Conservation (phyloP, 768 basidiomycete species). For the Rubroboletus pulcherrimus region DNA sequence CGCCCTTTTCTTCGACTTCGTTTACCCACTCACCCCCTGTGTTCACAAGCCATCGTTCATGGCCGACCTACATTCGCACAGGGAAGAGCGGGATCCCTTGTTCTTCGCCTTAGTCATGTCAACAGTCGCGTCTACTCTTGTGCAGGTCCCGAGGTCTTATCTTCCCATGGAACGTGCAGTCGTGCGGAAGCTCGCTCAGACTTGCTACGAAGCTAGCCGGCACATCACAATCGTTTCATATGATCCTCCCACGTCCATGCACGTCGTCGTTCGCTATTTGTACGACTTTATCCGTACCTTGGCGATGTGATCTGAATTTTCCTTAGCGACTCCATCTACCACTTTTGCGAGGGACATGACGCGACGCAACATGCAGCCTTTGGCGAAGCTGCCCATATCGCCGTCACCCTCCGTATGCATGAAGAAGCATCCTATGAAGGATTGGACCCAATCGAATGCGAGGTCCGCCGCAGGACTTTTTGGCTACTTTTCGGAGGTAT, state of each 20-base stretch:
- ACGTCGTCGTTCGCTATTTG: slow-evolving; percentile 88
- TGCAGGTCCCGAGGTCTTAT: slow-evolving; percentile 85
- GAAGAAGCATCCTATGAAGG: slow-evolving; percentile 81
- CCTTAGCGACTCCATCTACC: slow-evolving; percentile 74
- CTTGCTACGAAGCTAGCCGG: slow-evolving; percentile 77
- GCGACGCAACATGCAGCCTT: slow-evolving; percentile 86
- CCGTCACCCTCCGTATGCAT: slow-evolving; percentile 79
- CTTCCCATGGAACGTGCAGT: slow-evolving; percentile 82
- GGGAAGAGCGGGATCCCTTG: slow-evolving; percentile 85
- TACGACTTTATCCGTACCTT: slow-evolving; percentile 36
- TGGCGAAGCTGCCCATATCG: slow-evolving; percentile 82
- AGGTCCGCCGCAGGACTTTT: slow-evolving; percentile 81
- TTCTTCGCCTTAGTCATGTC: slow-evolving; percentile 92
- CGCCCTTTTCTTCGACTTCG: slow-evolving; percentile 89
- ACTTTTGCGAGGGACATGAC: slow-evolving; percentile 86
- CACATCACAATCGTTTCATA: slow-evolving; percentile 78
- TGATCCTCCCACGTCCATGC: slow-evolving; percentile 79
- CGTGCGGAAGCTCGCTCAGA: slow-evolving; percentile 79
- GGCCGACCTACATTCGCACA: slow-evolving; percentile 75
- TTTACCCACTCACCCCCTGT: slow-evolving; percentile 87
- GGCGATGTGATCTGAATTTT: slow-evolving; percentile 7
- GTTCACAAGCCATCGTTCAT: slow-evolving; percentile 89
- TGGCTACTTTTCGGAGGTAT: slow-evolving; percentile 87
- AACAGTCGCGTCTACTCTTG: slow-evolving; percentile 80
- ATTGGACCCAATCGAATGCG: slow-evolving; percentile 83